Evolutionary conservation across 1,284 basidiomycete species (phyloP).

Genomic region (Leccinum griseonigrum): DNA sequence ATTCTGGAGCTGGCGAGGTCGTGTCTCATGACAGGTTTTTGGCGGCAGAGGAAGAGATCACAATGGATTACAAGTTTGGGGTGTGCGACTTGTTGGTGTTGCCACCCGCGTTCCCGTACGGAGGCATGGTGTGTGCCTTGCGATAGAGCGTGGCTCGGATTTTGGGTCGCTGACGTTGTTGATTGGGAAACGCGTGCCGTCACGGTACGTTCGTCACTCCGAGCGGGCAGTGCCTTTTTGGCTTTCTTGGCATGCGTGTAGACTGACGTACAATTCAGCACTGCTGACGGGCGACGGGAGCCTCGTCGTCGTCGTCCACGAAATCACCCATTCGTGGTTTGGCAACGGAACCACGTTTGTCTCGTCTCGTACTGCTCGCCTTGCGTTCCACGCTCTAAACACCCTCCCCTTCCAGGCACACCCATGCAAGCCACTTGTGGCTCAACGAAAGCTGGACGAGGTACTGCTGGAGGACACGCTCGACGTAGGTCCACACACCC

Average conservation of each 20-base stretch:
- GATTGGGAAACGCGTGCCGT: conserved; percentile 77
- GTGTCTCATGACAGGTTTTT: conserved; percentile 55
- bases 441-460: conserved; percentile 92
- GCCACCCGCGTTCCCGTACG: not conserved
- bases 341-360: conserved; percentile 80
- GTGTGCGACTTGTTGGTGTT: conserved; percentile 93
- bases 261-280: conserved; percentile 43
- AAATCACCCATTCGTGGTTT: conserved; percentile 81
- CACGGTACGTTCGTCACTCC: conserved; percentile 77
- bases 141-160: too few species aligned
- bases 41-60: conserved; percentile 60
- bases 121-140: not conserved
- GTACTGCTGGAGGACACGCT: conserved; percentile 36
- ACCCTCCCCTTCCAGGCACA: conserved; percentile 44
- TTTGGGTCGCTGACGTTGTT: conserved; percentile 5
- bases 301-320: conserved; percentile 83
- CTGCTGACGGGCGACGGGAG: conserved; percentile 81
- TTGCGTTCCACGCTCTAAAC: not conserved
- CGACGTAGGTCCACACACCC: conserved; percentile 57
- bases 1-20: not conserved
- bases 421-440: conserved; percentile 81
- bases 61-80: conserved; percentile 80
- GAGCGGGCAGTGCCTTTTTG: conserved; percentile 42
- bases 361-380: not conserved
- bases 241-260: not conserved